These are phyloP conservation scores for Hamamelis virginiana DNA, from an alignment of 164 flowering plant genomes.

Conservation along the genomic window DNA sequence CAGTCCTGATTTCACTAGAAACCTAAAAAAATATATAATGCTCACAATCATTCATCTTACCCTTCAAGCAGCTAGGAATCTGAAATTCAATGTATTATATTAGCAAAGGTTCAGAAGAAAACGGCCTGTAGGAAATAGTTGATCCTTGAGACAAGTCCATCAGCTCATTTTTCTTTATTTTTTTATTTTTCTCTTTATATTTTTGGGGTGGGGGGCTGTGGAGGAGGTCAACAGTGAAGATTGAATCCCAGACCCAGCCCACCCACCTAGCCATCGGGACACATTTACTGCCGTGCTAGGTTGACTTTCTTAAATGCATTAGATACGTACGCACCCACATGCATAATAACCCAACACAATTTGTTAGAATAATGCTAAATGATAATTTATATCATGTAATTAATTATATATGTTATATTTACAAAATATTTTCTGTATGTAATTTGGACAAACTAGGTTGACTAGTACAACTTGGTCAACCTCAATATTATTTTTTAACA, in stretches of 20 bases:
- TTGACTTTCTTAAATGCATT: not conserved
- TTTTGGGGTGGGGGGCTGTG: no score
- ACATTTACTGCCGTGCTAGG: not conserved
- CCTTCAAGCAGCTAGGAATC: not conserved
- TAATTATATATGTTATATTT: not conserved
- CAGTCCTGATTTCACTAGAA: not conserved
- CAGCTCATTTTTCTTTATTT: not conserved
- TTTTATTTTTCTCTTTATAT: no score
- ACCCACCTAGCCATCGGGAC: not conserved
- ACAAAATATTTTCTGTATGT: not conserved
- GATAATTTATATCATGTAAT: not conserved
- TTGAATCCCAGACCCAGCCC: not conserved
- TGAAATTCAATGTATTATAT: not conserved
- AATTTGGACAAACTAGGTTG: not conserved
- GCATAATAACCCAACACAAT: not conserved
- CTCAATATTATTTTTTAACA: no score
- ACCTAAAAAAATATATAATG: not conserved
- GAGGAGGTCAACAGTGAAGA: no score
- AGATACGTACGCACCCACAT: not conserved
- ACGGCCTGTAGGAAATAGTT: not conserved
- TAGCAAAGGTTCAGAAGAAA: constrained; percentile 1
- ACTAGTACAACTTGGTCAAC: no score
- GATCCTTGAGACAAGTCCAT: not conserved
- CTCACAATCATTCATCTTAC: not conserved
- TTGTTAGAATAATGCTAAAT: not conserved